Evolutionary conservation across 2,329 filamentous ascomycete species (phyloP), one percentile per base, ranked within the genome.

Genomic region (Cladosporium velox): DNA sequence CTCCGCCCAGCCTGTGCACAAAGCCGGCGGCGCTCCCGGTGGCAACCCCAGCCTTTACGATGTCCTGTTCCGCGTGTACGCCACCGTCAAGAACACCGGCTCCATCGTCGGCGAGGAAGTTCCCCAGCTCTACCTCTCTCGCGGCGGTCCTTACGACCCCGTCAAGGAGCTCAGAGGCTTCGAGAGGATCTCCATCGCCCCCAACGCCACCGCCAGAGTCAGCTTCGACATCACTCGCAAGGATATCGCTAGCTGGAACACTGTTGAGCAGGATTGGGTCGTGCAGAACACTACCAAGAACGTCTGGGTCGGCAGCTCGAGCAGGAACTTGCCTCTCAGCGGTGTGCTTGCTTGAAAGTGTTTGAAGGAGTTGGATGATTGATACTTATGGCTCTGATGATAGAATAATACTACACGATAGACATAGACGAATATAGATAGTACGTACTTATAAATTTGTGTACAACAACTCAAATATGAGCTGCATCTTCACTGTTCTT

Each of bases 171-270:
- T 97, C 18, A 88, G 93, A 68, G 89, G 88, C 35, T 97, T 97
- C 72, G 90, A 95, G 65, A 87, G 91, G 59, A 78, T 96, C 64
- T 83, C 82, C 63, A 87, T 97, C 68, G 82, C 86, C 4, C 85
- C 91, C 0, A 91, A 91, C 24, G 76, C 87, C 79, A 86, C 84
- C 59, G 83, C 81, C 2, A 85, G 83, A 4, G 94, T 94, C 81
- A 82, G 77, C 0, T 87, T 86, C 0, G 84, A 87, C 18, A 78
- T 97, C 59, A 92, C 87, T 10, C 85, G 93, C 47, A 87, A 92
- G 65, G 93, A 97, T 73, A 71, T 97, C 64, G 92, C 90, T 75
- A 93, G 92, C 80, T 97, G 93, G 93, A 91, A 96, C 72, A 81
- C 85, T 0, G 83, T 75, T 1, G 77, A 80, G n/a, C 93, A 96